A percentile compares a stretch with the other conserved stretches of the same genome.
phyloP scores from a whole-genome alignment of 2,329 filamentous ascomycete species.

The Xylariomycetidae sp. region DNA sequence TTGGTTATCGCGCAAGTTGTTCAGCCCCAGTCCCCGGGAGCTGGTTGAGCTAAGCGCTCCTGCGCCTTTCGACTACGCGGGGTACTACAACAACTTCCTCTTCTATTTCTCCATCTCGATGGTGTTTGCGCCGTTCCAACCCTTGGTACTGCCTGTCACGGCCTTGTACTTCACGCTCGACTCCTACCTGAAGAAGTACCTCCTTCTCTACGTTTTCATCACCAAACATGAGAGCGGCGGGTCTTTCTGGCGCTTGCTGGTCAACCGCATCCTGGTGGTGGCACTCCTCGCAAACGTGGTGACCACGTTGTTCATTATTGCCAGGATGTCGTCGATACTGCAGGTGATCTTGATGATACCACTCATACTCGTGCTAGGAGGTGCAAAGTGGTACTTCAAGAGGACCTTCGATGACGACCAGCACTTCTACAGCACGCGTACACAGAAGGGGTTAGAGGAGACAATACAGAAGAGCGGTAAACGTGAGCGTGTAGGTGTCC shows the following conservation, averaged over 20 bases:
- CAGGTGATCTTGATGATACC: conserved; percentile 64
- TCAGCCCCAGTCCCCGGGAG: conserved; percentile 79
- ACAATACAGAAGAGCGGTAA: conserved; percentile 40
- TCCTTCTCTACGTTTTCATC: conserved; percentile 84
- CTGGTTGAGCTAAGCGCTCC: conserved; percentile 87
- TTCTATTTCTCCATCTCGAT: conserved; percentile 85
- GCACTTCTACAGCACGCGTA: conserved; percentile 59
- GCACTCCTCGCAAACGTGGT: conserved; percentile 15
- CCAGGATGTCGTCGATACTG: conserved; percentile 47
- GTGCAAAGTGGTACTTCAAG: conserved; percentile 79
- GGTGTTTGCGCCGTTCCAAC: conserved; percentile 77
- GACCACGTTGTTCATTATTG: conserved; percentile 57
- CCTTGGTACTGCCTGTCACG: conserved; percentile 74
- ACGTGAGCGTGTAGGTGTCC: conserved; percentile 63
- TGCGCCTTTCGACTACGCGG: conserved; percentile 84
- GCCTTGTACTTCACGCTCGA: conserved; percentile 84
- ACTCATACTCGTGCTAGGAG: conserved; percentile 66
- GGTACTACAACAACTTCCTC: conserved; percentile 94
- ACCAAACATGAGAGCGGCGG: conserved; percentile 94
- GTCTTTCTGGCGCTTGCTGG: conserved; percentile 80
- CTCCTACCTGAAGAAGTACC: conserved; percentile 84
- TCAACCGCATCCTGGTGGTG: conserved; percentile 56
- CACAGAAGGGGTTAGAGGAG: conserved; percentile 36
- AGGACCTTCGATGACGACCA: conserved; percentile 62
- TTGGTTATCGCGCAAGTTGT: conserved; percentile 74